Evolutionary conservation across 2,329 filamentous ascomycete genomes (phyloP).

Genomic region (Trichoderma aggressivum): DNA sequence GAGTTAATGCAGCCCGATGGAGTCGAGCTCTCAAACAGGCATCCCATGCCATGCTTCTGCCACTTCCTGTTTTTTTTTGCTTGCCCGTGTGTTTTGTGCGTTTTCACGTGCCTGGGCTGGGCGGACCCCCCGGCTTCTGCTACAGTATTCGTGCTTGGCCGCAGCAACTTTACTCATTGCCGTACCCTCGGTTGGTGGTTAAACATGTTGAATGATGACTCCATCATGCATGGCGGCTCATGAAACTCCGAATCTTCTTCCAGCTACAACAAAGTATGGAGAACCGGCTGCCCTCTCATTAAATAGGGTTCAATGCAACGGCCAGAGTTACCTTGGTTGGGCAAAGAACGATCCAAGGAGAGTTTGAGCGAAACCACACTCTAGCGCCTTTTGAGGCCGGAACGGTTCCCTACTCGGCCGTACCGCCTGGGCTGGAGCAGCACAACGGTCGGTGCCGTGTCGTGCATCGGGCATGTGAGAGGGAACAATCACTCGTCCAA

Average conservation of each 20-base stretch:
- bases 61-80: neutral
- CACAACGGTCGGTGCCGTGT: neutral
- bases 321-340: conserved; percentile 3
- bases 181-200: neutral
- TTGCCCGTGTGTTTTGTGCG: neutral
- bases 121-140: neutral
- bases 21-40: conserved; percentile 1
- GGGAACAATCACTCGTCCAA: neutral
- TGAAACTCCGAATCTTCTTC: neutral
- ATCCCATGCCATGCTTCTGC: neutral
- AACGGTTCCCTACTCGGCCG: conserved; percentile 11
- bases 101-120: neutral
- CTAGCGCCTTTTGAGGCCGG: conserved; percentile 10
- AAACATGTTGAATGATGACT: neutral
- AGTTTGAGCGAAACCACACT: conserved; percentile 11
- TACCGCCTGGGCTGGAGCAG: neutral
- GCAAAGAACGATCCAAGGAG: conserved; percentile 13
- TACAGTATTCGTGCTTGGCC: too few species aligned
- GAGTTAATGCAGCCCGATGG: conserved; percentile 14
- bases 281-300: neutral
- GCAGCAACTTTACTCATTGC: neutral
- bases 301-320: conserved; percentile 10
- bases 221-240: neutral
- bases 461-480: neutral
- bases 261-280: neutral